A percentile compares a stretch with the other conserved stretches of the same genome.
phyloP scores from a whole-genome alignment of 208 protist genomes.

The Porcisia hertigi region DNA sequence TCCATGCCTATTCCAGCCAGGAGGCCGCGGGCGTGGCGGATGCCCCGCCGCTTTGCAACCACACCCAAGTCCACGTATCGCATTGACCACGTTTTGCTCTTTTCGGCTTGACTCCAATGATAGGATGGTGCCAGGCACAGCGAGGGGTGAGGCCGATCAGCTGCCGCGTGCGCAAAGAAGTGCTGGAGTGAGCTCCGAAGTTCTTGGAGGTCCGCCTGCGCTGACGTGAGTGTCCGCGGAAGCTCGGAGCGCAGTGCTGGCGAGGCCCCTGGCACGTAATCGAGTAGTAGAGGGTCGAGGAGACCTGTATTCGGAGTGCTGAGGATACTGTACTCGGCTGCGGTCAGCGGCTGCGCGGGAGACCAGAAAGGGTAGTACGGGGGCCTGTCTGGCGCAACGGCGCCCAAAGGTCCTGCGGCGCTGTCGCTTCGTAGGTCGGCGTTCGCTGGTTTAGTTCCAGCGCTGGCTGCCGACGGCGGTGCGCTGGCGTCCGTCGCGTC shows the following conservation, averaged over 20 bases:
- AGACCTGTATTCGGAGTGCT: constrained; percentile 33
- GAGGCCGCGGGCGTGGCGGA: constrained; percentile 55
- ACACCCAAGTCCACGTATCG: constrained; percentile 79
- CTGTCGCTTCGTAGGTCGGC: not conserved
- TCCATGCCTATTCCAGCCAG: constrained; percentile 30
- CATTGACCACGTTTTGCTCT: constrained; percentile 70
- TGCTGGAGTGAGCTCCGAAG: constrained; percentile 11
- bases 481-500: not conserved
- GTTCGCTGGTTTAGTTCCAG: not conserved
- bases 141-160: constrained; percentile 45
- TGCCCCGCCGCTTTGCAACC: constrained; percentile 30
- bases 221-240: constrained; percentile 2
- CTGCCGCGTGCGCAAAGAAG: constrained; percentile 22
- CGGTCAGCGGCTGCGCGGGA: constrained; percentile 49
- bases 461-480: not conserved
- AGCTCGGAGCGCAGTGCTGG: constrained; percentile 22
- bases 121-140: constrained; percentile 79
- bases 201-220: not conserved
- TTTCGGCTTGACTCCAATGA: constrained; percentile 66
- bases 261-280: constrained; percentile 47
- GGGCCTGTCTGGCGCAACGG: not conserved
- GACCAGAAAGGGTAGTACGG: constrained; percentile 34
- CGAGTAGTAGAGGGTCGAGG: constrained; percentile 50
- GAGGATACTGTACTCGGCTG: constrained; percentile 83
- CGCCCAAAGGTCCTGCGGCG: not conserved